Base-by-base conservation (phyloP, 2,329 filamentous ascomycete genomes). In the Beauveria brongniartii region DNA sequence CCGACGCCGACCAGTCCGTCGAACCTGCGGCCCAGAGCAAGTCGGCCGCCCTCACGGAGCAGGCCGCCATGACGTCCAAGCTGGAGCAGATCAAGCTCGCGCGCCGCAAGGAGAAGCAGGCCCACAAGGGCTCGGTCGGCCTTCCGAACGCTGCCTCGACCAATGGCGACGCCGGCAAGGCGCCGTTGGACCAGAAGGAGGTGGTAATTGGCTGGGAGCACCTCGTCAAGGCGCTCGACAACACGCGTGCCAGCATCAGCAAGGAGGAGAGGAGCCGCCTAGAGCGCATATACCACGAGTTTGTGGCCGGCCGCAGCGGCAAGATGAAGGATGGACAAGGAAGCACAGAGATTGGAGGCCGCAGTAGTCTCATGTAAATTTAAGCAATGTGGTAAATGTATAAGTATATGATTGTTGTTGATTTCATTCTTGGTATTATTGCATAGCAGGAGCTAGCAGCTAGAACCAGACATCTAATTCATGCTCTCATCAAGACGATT, bases 271-370 rank as follows among this genome's bases (percentile, higher is more conserved):
- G 86, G 68, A 80, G 77, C 64, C 79, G 93, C 63, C 74, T 99
- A 65, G 81, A 84, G 68, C 84, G 83, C 46, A 97, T 99, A 63
- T 99, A 99, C 71, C 80, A 82, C 18, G 94, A 99, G 75, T 99
- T 99, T 78, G 87, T 97, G 0, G 90, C 91, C 4, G 92, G 92
- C 0, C 82, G 94, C 67, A 96, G 92, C 73, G 94, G 94, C 8
- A 92, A 97, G 78, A 92, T 99, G 91, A 91, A 87, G 63, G 93
- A 89, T 73, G 94, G 94, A 1, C 91, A 97, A 74, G 92, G 90
- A 0, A 90, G 89, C 61, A 95, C 87, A 73, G 94, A 97, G 75
- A 86, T 99, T 75, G 94, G 94, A 8, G 94, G 92, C 16, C 81
- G 94, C 71, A 93, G 89, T 68, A 97, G 92, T 75, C 79, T 99